These are phyloP conservation scores for Pythium volutum DNA, from an alignment of 352 stramenopile genomes.

Conservation along the genomic window DNA sequence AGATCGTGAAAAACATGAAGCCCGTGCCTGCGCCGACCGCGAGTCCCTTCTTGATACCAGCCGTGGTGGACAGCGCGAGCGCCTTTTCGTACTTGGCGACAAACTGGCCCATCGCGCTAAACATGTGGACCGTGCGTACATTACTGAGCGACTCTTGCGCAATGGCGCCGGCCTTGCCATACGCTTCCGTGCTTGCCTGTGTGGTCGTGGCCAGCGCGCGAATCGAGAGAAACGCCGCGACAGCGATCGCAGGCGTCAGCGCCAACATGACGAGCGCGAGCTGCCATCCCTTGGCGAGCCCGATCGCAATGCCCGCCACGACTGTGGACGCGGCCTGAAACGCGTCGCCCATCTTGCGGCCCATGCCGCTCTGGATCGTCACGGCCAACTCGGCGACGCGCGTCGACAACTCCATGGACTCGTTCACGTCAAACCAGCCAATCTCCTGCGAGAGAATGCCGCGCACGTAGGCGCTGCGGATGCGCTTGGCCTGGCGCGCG, in stretches of 20 bases:
- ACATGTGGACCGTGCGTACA: conserved; percentile 44
- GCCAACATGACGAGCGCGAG: conserved; percentile 44
- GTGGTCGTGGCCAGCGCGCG: conserved; percentile 45
- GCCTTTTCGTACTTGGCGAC: conserved; percentile 35
- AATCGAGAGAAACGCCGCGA: conserved; percentile 36
- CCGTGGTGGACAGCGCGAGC: conserved; percentile 22
- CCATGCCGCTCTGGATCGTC: conserved; percentile 63
- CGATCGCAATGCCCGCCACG: conserved; percentile 36
- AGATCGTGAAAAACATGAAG: conserved; percentile 38
- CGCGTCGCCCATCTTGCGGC: conserved; percentile 32
- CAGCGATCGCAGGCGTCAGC: conserved; percentile 33
- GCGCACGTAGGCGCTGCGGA: conserved; percentile 31
- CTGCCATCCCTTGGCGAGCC: conserved; percentile 41
- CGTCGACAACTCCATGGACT: conserved; percentile 39
- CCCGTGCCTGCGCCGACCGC: conserved; percentile 31
- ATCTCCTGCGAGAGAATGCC: conserved; percentile 40
- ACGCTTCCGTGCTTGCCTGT: conserved; percentile 52
- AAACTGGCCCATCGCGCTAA: conserved; percentile 33
- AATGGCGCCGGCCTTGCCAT: conserved; percentile 61
- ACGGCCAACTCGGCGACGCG: conserved; percentile 46
- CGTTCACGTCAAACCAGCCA: conserved; percentile 48
- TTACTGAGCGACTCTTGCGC: conserved; percentile 72
- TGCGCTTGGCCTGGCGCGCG: conserved; percentile 33
- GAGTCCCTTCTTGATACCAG: conserved; percentile 33
- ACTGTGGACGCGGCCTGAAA: conserved; percentile 33